Evolutionary conservation across 805 yeast species (phyloP).

Genomic region (Wickerhamiella hasegawae): DNA sequence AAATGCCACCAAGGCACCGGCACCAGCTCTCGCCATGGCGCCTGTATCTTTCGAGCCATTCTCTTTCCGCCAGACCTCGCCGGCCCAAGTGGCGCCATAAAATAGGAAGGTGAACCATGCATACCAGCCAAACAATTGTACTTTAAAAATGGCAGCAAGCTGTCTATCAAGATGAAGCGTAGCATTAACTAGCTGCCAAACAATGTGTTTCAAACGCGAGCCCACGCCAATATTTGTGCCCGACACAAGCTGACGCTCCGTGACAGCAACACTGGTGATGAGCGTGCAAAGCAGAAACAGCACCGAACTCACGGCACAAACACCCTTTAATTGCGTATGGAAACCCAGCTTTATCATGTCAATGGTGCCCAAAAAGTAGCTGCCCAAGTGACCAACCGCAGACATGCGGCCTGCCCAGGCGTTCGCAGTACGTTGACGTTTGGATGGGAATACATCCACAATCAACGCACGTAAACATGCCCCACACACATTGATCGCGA

Average conservation of each 20-base stretch:
- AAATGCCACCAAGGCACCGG: constrained; percentile 23
- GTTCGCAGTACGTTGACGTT: constrained; percentile 42
- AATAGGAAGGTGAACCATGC: constrained; percentile 53
- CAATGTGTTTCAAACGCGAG: background rate
- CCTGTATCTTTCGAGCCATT: constrained; percentile 20
- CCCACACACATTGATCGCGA: constrained; percentile 42
- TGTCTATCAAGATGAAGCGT: constrained; percentile 29
- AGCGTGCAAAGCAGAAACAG: constrained; percentile 28
- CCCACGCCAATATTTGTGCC: no score
- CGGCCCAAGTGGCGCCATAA: constrained; percentile 50
- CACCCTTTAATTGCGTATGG: constrained; percentile 38
- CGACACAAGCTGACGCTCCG: constrained; percentile 33
- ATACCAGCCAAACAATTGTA: constrained; percentile 52
- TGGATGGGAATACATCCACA: constrained; percentile 42
- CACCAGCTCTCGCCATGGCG: constrained; percentile 21
- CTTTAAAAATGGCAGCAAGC: constrained; percentile 34
- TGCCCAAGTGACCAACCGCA: constrained; percentile 41
- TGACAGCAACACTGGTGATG: constrained; percentile 27
- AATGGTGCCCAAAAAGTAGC: constrained; percentile 37
- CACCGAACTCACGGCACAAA: constrained; percentile 29
- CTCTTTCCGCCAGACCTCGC: constrained; percentile 36
- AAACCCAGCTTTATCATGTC: constrained; percentile 28
- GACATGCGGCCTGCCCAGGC: constrained; percentile 56
- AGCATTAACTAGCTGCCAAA: constrained; percentile 5
- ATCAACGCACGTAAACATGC: constrained; percentile 46